Evolutionary conservation across 345 rosid species (phyloP), one percentile per base, ranked within the genome.

Genomic region (Dipteronia dyeriana): DNA sequence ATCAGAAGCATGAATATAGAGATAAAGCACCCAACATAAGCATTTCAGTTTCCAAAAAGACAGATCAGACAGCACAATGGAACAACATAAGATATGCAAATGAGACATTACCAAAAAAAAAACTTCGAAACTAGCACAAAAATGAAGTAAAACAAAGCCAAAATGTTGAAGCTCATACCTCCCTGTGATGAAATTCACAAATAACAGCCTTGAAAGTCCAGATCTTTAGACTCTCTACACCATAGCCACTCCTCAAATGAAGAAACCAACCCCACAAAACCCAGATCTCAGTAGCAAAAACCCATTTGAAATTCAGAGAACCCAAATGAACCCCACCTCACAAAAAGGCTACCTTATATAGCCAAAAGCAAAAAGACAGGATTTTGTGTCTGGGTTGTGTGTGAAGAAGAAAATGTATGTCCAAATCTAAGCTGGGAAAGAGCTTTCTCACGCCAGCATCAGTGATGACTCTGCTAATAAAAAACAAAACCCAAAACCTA

Each of bases 341-440:
- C 45, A 78, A 83, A 80, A 71, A n/a, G n/a, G 22, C n/a, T 61
- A 76, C 69, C 72, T 68, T 34, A 77, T 38, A 85, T 75, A 78
- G 78, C 77, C 75, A 74, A 85, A 38, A 4, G n/a, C 63, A 59
- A 59, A 82, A 80, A 61, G 66, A 74, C 77, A 68, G 65, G 79
- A 78, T 81, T 79, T 77, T 68, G 66, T 71, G 70, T 78, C 57
- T 76, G 85, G 82, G 84, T 70, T 51, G 41, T 70, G 75, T 3
- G 39, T 60, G 61, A 29, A 66, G 41, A 71, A 26, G 76, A 47
- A 75, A 84, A 81, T 70, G 82, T 71, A 83, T 78, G 49, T 53
- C 67, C 71, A 80, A 91, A 91, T 89, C 91, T 87, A 91, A 90
- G 92, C 87, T 89, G 88, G 78, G 80, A 73, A 68, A 88, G 87